phyloP scores from a whole-genome alignment of 768 basidiomycete genomes.

The Multifurca ochricompacta region DNA sequence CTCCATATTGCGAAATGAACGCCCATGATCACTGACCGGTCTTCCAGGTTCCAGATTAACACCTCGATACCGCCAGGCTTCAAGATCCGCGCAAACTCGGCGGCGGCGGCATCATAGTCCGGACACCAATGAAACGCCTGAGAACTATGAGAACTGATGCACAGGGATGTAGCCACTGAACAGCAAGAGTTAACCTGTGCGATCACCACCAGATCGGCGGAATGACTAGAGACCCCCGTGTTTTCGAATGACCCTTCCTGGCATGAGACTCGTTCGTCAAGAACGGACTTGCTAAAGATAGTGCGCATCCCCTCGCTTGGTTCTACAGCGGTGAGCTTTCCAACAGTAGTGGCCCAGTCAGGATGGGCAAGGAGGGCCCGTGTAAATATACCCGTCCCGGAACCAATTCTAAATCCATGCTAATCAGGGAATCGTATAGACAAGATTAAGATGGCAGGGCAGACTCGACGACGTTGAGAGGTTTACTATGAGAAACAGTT shows the following conservation, averaged over 20 bases:
- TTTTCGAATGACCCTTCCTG: constrained; percentile 65
- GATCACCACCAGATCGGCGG: constrained; percentile 73
- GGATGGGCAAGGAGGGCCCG: constrained; percentile 65
- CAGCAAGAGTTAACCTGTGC: constrained; percentile 46
- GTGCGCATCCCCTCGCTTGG: constrained; percentile 84
- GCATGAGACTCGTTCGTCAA: constrained; percentile 45
- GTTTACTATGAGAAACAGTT: constrained; percentile 27
- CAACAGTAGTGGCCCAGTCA: constrained; percentile 43
- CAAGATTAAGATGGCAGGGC: constrained; percentile 22
- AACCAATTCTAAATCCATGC: constrained; percentile 49
- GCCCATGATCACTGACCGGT: constrained; percentile 39
- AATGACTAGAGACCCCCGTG: constrained; percentile 51
- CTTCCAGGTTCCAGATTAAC: constrained; percentile 89
- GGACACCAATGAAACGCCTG: constrained; percentile 95
- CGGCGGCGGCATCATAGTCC: constrained; percentile 60
- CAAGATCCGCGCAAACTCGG: constrained; percentile 74
- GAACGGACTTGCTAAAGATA: constrained; percentile 50
- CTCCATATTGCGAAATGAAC: not conserved
- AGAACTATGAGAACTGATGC: constrained; percentile 1
- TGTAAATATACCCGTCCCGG: constrained; percentile 87
- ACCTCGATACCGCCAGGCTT: constrained; percentile 65
- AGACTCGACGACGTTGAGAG: constrained; percentile 65
- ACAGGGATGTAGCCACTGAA: constrained; percentile 8
- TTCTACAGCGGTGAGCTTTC: constrained; percentile 62
- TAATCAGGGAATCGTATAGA: not conserved